Evolutionary conservation across 2,329 filamentous ascomycete species (phyloP).

Genomic region (Beauveria asiatica): DNA sequence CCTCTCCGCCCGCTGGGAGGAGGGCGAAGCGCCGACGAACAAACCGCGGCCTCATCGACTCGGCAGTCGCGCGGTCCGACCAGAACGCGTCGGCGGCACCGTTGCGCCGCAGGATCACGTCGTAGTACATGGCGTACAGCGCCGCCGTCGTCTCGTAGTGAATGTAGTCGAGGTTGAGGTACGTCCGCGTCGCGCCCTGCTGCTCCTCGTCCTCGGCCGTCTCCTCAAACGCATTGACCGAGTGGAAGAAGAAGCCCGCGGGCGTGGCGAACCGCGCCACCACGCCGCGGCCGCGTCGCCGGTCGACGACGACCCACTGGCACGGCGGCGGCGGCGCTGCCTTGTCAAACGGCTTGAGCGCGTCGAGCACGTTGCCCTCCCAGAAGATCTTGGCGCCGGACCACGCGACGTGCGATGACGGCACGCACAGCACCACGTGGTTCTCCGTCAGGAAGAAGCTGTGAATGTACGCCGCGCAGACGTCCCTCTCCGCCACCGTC

Average conservation of each 20-base stretch:
- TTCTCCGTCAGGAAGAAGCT: constrained; percentile 59
- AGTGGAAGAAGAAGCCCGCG: constrained; percentile 65
- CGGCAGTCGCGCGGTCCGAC: constrained; percentile 22
- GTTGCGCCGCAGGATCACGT: constrained; percentile 45
- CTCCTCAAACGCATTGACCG: constrained; percentile 62
- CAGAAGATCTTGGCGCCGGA: constrained; percentile 49
- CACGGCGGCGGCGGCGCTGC: constrained; percentile 33
- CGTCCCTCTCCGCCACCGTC: constrained; percentile 36
- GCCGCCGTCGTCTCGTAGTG: constrained; percentile 23
- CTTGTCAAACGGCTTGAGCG: constrained; percentile 50
- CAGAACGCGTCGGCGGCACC: background rate
- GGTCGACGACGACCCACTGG: constrained; percentile 63
- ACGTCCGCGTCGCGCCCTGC: constrained; percentile 50
- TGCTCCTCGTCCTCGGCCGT: constrained; percentile 43
- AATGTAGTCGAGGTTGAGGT: constrained; percentile 42
- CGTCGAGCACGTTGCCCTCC: constrained; percentile 54
- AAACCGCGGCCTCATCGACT: constrained; percentile 11
- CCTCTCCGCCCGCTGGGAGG: background rate
- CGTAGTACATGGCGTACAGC: constrained; percentile 54
- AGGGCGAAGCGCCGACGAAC: constrained; percentile 1
- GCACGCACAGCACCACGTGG: constrained; percentile 61
- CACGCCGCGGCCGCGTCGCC: constrained; percentile 47
- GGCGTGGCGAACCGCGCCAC: constrained; percentile 54
- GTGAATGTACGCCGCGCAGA: constrained; percentile 57
- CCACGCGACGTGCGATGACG: constrained; percentile 47